Evolutionary conservation across 768 basidiomycete genomes (phyloP).

Genomic region (Pholiota microspora): DNA sequence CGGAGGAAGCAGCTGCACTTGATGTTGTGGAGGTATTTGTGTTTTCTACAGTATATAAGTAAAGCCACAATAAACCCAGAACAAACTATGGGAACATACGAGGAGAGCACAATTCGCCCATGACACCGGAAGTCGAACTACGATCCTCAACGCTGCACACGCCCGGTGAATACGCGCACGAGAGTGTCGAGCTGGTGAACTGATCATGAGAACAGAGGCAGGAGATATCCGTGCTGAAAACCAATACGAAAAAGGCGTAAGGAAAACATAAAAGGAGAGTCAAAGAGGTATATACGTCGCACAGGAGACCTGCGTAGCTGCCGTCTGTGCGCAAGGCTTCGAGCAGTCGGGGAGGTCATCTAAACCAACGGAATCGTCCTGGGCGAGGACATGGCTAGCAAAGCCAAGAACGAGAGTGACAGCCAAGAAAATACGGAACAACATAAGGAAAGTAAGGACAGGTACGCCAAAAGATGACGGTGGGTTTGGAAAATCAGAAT

Average conservation of each 20-base stretch:
- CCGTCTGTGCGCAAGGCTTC: not conserved
- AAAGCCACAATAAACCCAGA: not conserved
- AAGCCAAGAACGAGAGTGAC: not conserved
- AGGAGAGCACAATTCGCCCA: not conserved
- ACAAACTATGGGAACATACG: not conserved
- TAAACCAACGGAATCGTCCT: not conserved
- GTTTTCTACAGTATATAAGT: not conserved
- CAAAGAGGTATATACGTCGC: not conserved
- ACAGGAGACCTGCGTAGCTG: not conserved
- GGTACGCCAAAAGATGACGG: not conserved
- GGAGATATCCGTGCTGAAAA: not conserved
- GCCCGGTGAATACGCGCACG: not conserved
- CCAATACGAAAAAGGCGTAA: not conserved
- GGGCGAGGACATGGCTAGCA: not conserved
- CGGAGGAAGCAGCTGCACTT: no score
- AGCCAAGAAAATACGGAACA: not conserved
- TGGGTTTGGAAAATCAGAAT: not conserved
- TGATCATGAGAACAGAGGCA: not conserved
- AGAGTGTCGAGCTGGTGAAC: not conserved
- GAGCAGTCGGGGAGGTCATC: not conserved
- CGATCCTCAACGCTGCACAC: not conserved
- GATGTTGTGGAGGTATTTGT: not conserved
- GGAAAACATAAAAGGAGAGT: not conserved
- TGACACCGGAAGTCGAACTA: not conserved
- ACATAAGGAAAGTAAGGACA: not conserved